phyloP scores from a whole-genome alignment of 257 asterid species.

The Plantago major region DNA sequence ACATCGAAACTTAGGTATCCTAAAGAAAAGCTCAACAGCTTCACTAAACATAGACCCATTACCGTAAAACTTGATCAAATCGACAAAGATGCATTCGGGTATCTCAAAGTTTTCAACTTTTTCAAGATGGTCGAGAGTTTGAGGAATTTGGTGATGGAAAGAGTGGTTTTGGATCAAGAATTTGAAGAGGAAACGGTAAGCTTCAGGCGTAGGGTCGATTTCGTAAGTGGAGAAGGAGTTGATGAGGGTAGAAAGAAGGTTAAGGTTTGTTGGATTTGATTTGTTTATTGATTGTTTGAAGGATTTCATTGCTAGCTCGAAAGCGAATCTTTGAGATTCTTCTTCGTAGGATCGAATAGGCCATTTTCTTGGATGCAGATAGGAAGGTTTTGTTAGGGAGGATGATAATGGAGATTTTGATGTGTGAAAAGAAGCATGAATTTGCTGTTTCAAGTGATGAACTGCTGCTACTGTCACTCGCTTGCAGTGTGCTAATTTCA shows the following conservation, averaged over 20 bases:
- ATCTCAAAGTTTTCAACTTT: constrained; percentile 43
- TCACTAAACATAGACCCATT: constrained; percentile 29
- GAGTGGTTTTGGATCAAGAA: constrained; percentile 28
- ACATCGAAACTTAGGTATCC: constrained; percentile 56
- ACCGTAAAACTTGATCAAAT: constrained; percentile 62
- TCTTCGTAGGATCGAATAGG: constrained; percentile 48
- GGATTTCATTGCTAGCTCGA: constrained; percentile 44
- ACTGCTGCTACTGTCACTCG: constrained; percentile 20
- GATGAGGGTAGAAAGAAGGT: constrained; percentile 42
- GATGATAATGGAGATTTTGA: constrained; percentile 27
- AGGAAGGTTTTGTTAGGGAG: constrained; percentile 31
- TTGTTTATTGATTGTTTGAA: constrained; percentile 36
- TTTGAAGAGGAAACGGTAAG: constrained; percentile 53
- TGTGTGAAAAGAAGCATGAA: neutral
- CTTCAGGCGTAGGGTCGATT: constrained; percentile 49
- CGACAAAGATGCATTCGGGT: constrained; percentile 49
- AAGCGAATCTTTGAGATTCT: constrained; percentile 39
- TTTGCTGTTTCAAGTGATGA: neutral
- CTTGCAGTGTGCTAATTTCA: constrained; percentile 11
- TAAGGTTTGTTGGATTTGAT: constrained; percentile 31
- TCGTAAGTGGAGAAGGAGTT: constrained; percentile 44
- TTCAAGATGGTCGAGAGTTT: constrained; percentile 45
- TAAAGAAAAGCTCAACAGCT: constrained; percentile 55
- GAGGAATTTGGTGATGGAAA: constrained; percentile 36
- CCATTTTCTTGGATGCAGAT: constrained; percentile 58